Percentiles rank a stretch among this genome's conserved stretches.
These are phyloP conservation scores for Fusarium brachygibbosum DNA, from an alignment of 2,329 filamentous ascomycete genomes.

Conservation along the genomic window DNA sequence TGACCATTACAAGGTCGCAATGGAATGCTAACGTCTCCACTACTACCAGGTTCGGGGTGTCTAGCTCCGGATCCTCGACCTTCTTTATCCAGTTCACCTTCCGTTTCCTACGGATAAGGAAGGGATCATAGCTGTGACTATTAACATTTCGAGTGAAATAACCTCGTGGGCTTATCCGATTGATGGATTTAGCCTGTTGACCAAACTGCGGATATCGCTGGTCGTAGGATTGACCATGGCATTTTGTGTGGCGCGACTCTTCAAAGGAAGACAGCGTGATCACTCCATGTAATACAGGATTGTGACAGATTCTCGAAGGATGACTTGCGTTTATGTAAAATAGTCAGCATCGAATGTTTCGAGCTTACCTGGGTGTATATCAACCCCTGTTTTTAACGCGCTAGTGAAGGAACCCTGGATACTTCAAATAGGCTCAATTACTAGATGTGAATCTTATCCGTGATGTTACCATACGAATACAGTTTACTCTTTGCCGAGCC, in stretches of 20 bases:
- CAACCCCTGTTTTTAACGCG: not conserved
- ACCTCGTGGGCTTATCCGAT: constrained; percentile 10
- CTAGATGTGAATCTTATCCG: not conserved
- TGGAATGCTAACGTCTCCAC: constrained; percentile 5
- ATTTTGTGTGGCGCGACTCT: not conserved
- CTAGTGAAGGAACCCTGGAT: not conserved
- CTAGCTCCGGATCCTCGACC: constrained; percentile 16
- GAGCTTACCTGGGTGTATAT: not conserved
- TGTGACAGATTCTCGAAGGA: not conserved
- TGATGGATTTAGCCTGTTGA: constrained; percentile 15
- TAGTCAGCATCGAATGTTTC: not conserved
- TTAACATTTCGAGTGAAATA: not conserved
- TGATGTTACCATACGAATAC: not conserved
- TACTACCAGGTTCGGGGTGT: constrained; percentile 12
- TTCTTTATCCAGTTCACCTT: constrained; percentile 16
- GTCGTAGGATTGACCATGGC: not conserved
- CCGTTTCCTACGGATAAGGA: constrained; percentile 22
- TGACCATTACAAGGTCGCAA: not conserved
- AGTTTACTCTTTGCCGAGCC: not conserved
- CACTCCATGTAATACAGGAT: not conserved
- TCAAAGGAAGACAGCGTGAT: not conserved
- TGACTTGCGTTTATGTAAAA: not conserved
- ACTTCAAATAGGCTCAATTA: constrained; percentile 20
- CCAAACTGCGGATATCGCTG: not conserved
- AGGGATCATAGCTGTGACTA: not conserved